These are phyloP conservation scores for Phytophthora podocarpi DNA, from an alignment of 352 stramenopile genomes.

Conservation along the genomic window DNA sequence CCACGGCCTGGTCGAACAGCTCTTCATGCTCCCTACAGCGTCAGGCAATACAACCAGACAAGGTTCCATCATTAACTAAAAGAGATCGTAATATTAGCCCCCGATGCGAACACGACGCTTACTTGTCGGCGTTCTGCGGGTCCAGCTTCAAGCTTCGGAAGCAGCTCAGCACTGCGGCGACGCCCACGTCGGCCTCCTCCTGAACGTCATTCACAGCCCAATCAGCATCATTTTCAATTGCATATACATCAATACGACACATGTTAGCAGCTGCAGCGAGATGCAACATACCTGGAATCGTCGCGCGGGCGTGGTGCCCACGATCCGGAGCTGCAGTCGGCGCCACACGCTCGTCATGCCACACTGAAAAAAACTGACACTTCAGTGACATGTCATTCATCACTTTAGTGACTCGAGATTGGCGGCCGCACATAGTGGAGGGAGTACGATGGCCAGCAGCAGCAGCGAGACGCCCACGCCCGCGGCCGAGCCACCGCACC, in stretches of 20 bases:
- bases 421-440: conserved; percentile 7
- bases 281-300: conserved; percentile 69
- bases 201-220: conserved; percentile 26
- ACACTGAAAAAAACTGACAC: neutral
- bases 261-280: neutral
- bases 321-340: conserved; percentile 78
- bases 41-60: neutral
- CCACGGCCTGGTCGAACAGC: conserved; percentile 79
- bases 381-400: conserved; percentile 11
- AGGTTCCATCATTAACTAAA: neutral
- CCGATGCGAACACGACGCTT: neutral
- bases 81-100: neutral
- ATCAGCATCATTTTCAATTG: neutral
- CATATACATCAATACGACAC: neutral
- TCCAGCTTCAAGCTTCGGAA: conserved; percentile 71
- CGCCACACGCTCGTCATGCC: conserved; percentile 76
- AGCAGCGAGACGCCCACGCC: conserved; percentile 27
- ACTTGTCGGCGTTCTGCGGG: conserved; percentile 54
- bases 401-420: conserved; percentile 15
- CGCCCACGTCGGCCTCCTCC: conserved; percentile 83
- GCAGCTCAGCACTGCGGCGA: conserved; percentile 79
- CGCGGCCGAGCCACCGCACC: conserved; percentile 49
- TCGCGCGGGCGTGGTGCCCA: conserved; percentile 75
- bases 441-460: conserved; percentile 31
- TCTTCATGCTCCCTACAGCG: conserved; percentile 61